These are phyloP conservation scores for Cryptosporidium viatorum DNA, from an alignment of 169 alveolate genomes.

Conservation along the genomic window DNA sequence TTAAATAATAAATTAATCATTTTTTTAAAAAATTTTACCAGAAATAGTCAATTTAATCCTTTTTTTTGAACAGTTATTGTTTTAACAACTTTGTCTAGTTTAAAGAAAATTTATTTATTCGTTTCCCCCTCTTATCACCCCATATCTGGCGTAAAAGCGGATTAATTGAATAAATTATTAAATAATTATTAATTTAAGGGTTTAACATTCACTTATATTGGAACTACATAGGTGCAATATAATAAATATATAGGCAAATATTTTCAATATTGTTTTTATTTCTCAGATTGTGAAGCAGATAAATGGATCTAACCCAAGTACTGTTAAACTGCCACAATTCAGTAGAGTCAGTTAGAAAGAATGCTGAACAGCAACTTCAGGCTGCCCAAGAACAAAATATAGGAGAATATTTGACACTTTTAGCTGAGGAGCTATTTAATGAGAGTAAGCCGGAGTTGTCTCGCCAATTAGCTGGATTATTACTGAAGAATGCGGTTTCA, in stretches of 20 bases:
- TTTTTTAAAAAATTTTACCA: too few relatives aligned
- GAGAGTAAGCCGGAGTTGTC: slow-evolving; percentile 73
- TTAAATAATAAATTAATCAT: too few relatives aligned
- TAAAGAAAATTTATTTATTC: background rate
- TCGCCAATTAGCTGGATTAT: slow-evolving; percentile 87
- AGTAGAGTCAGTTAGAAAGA: slow-evolving; percentile 71
- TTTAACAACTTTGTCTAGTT: background rate
- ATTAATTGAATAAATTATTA: background rate
- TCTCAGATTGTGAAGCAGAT: slow-evolving; percentile 41
- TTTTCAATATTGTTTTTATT: background rate
- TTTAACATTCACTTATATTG: background rate
- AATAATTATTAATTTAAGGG: slow-evolving; percentile 13
- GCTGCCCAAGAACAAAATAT: slow-evolving; percentile 54
- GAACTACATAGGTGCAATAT: background rate
- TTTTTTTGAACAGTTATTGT: background rate
- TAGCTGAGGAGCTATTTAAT: slow-evolving; percentile 68
- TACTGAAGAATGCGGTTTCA: slow-evolving; percentile 85
- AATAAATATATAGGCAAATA: background rate
- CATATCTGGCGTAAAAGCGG: slow-evolving; percentile 57
- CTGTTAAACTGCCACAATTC: slow-evolving; percentile 74
- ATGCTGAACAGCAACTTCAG: slow-evolving; percentile 73
- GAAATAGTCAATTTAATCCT: background rate
- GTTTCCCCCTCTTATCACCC: slow-evolving; percentile 47
- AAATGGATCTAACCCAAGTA: slow-evolving; percentile 75
- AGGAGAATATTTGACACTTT: slow-evolving; percentile 46